phyloP scores from a whole-genome alignment of 768 basidiomycete species.

The Boletus rex-veris region DNA sequence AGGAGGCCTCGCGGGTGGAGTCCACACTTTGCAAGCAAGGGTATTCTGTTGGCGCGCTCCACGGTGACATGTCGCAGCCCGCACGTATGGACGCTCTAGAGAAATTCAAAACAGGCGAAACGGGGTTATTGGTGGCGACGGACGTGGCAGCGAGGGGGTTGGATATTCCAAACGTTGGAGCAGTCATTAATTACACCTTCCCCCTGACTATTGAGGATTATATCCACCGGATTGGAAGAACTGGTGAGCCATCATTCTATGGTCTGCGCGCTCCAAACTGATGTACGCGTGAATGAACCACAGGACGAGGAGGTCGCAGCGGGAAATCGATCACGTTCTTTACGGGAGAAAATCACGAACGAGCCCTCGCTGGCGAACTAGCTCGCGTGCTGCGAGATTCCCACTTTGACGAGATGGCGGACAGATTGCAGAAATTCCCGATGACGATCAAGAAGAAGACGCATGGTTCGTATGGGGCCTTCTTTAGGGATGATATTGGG shows the following conservation, averaged over 20 bases:
- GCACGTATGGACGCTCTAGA: constrained; percentile 84
- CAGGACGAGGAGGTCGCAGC: constrained; percentile 83
- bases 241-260: constrained; percentile 46
- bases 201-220: constrained; percentile 95
- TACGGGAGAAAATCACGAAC: constrained; percentile 87
- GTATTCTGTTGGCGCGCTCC: constrained; percentile 77
- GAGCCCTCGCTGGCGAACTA: constrained; percentile 86
- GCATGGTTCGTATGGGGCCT: constrained; percentile 87
- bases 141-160: constrained; percentile 97
- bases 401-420: constrained; percentile 69
- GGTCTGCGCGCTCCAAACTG: background rate
- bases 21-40: constrained; percentile 69
- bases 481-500: constrained; percentile 62
- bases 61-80: constrained; percentile 87
- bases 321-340: constrained; percentile 97
- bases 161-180: constrained; percentile 93
- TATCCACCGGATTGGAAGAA: constrained; percentile 86
- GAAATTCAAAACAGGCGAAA: constrained; percentile 79
- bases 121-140: constrained; percentile 86
- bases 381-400: constrained; percentile 88
- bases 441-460: constrained; percentile 97
- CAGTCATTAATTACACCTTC: constrained; percentile 97
- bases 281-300: background rate
- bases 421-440: constrained; percentile 74
- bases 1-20: constrained; percentile 91